Percentiles rank a stretch among this genome's conserved stretches.
Conservation (phyloP, 352 stramenopile species). For the Globisporangium heterothallicum region DNA sequence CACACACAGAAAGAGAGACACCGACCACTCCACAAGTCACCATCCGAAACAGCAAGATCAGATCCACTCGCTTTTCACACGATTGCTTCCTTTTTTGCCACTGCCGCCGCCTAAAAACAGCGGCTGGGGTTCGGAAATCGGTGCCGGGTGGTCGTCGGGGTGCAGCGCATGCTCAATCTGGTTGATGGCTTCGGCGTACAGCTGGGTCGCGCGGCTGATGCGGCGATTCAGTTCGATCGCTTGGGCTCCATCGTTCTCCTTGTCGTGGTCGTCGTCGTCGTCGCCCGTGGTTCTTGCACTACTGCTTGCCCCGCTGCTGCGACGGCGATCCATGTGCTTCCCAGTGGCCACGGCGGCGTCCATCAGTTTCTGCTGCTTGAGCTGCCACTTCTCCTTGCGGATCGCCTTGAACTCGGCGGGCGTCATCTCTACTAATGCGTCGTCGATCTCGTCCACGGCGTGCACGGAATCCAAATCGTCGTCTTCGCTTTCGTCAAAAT, state of each 20-base stretch:
- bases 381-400: slow-evolving; percentile 24
- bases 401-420: slow-evolving; percentile 26
- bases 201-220: slow-evolving; percentile 47
- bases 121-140: slow-evolving; percentile 38
- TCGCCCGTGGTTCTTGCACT: slow-evolving; percentile 4
- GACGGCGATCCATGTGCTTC: slow-evolving; percentile 3
- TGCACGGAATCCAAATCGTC: slow-evolving; percentile 24
- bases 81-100: slow-evolving; percentile 27
- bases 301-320: slow-evolving; percentile 5
- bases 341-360: slow-evolving; percentile 1
- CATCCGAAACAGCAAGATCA: background rate
- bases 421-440: slow-evolving; percentile 21
- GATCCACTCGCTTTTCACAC: slow-evolving; percentile 7
- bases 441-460: slow-evolving; percentile 33
- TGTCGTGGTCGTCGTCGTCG: slow-evolving; percentile 7
- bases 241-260: slow-evolving; percentile 19
- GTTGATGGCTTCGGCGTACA: slow-evolving; percentile 51
- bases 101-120: slow-evolving; percentile 27
- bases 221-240: slow-evolving; percentile 30
- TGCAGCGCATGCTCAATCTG: slow-evolving; percentile 44
- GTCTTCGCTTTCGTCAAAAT: slow-evolving; percentile 29
- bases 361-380: slow-evolving; percentile 12
- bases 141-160: slow-evolving; percentile 23
- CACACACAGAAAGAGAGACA: background rate
- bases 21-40: background rate